Conservation (phyloP, 306 rosid species). For the Castanopsis chinensis region DNA sequence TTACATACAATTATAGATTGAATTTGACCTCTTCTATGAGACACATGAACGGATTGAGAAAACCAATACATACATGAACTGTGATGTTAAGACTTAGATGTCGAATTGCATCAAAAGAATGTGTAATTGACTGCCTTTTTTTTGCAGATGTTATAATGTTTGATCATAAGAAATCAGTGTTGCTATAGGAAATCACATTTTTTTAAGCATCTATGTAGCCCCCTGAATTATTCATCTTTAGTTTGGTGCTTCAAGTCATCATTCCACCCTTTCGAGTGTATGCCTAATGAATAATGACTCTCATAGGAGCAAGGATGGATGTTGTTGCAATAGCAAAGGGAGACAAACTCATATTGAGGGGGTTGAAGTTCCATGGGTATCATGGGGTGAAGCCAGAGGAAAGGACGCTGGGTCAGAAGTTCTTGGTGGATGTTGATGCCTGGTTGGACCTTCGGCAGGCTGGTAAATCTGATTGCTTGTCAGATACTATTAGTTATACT, state of each 20-base stretch:
- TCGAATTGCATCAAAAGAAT: too few species aligned
- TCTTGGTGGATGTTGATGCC: conserved; percentile 76
- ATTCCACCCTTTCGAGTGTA: neutral
- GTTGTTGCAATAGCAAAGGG: conserved; percentile 37
- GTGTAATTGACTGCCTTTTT: too few species aligned
- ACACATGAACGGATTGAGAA: too few species aligned
- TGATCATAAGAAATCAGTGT: neutral
- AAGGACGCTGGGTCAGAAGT: conserved; percentile 73
- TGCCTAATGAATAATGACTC: neutral
- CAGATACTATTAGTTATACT: conserved; percentile 63
- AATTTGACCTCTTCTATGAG: too few species aligned
- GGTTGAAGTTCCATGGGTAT: conserved; percentile 74
- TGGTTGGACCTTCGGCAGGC: conserved; percentile 90
- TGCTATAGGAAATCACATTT: neutral
- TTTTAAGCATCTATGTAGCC: neutral
- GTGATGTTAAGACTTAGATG: too few species aligned
- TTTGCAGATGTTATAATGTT: too few species aligned
- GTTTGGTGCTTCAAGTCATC: neutral
- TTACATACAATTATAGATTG: too few species aligned
- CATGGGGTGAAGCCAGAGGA: conserved; percentile 78
- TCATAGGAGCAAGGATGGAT: conserved; percentile 42
- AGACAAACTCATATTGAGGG: conserved; percentile 76
- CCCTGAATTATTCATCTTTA: neutral
- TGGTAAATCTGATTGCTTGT: conserved; percentile 60
- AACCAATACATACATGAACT: too few species aligned